These are phyloP conservation scores for Henckelia pumila DNA, from an alignment of 257 asterid genomes.

Conservation along the genomic window DNA sequence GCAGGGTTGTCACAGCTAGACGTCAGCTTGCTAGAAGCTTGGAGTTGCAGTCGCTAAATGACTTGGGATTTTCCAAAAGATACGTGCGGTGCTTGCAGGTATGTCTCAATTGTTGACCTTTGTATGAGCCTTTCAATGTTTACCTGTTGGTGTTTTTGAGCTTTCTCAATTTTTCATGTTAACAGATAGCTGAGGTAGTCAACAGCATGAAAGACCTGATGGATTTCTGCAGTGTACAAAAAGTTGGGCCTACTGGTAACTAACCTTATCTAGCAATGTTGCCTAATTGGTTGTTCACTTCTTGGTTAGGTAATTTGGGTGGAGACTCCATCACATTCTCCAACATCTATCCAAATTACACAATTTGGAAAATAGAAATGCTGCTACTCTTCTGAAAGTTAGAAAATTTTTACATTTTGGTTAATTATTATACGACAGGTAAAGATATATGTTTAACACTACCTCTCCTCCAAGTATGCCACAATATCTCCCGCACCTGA, in stretches of 20 bases:
- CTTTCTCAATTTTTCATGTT: conserved; percentile 22
- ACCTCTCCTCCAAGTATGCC: neutral
- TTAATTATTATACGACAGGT: neutral
- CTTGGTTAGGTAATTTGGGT: too few species aligned
- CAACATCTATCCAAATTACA: neutral
- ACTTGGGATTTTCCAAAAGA: conserved; percentile 94
- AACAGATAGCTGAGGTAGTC: conserved; percentile 94
- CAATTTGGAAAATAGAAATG: neutral
- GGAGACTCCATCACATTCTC: neutral
- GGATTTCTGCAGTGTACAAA: conserved; percentile 78
- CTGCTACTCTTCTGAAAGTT: neutral
- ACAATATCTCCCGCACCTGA: neutral
- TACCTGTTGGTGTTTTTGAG: neutral
- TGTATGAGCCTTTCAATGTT: neutral
- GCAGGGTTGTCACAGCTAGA: conserved; percentile 90
- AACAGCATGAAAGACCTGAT: conserved; percentile 95
- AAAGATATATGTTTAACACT: neutral
- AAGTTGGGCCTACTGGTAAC: conserved; percentile 86
- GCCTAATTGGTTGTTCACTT: neutral
- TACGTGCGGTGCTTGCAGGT: conserved; percentile 95
- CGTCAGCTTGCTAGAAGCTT: conserved; percentile 93
- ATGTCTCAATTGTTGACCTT: conserved; percentile 12
- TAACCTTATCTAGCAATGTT: neutral
- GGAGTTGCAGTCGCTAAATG: conserved; percentile 91
- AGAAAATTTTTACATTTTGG: neutral